phyloP scores from a whole-genome alignment of 768 basidiomycete genomes.

The Chiua virens region DNA sequence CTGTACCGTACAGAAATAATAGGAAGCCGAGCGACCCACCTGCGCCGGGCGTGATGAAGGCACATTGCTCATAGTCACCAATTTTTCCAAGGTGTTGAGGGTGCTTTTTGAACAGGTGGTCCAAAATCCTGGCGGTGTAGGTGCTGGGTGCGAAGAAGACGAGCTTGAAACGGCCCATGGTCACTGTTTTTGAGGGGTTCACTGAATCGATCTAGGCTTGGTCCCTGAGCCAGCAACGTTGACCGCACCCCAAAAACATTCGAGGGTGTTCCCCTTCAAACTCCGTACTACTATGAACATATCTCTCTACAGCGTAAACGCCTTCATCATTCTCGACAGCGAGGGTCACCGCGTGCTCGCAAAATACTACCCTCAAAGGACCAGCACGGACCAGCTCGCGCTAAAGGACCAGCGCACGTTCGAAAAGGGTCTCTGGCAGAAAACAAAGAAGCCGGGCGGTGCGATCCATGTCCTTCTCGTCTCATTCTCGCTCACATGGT shows the following conservation, averaged over 20 bases:
- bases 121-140: constrained; percentile 31
- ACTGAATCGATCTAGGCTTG: constrained; percentile 15
- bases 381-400: constrained; percentile 49
- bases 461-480: constrained; percentile 22
- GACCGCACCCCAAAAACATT: constrained; percentile 19
- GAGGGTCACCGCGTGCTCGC: constrained; percentile 94
- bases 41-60: constrained; percentile 50
- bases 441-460: constrained; percentile 95
- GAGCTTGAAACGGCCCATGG: constrained; percentile 43
- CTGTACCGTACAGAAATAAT: no score
- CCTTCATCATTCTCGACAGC: constrained; percentile 90
- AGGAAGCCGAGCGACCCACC: constrained; percentile 36
- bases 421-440: constrained; percentile 94
- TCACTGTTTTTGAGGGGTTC: constrained; percentile 9
- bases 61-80: no score
- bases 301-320: constrained; percentile 83
- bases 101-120: no score
- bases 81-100: no score
- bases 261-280: constrained; percentile 18
- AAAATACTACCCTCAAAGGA: constrained; percentile 89
- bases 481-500: neutral
- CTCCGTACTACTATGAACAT: constrained; percentile 55
- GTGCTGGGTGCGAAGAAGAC: constrained; percentile 51
- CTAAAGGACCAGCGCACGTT: constrained; percentile 94
- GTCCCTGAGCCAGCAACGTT: neutral